phyloP scores from a whole-genome alignment of 768 basidiomycete species.

The Phanerochaete sordida region DNA sequence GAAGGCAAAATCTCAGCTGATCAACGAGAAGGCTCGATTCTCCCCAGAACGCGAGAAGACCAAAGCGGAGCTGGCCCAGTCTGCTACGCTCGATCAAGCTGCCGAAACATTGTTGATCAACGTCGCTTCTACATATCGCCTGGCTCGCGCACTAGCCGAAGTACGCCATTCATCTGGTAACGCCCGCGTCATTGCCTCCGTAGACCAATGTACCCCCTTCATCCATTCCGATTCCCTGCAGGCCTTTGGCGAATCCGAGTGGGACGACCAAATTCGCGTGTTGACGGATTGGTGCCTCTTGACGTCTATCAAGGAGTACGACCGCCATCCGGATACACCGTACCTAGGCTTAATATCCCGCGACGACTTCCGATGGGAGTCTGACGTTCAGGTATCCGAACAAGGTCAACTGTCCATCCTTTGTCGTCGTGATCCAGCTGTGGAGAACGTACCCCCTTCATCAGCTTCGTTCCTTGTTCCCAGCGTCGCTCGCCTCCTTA shows the following conservation, averaged over 20 bases:
- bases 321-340: background rate
- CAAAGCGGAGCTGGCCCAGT: background rate
- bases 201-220: background rate
- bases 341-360: no score
- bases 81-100: background rate
- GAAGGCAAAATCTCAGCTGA: background rate
- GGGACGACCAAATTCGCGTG: background rate
- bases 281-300: constrained; percentile 1
- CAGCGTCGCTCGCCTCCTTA: no score
- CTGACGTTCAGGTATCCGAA: background rate
- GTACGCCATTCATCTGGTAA: background rate
- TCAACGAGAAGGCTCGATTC: background rate
- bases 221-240: background rate
- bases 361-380: no score
- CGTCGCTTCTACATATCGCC: background rate
- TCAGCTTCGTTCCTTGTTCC: no score
- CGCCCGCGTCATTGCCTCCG: background rate
- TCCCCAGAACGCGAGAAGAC: no score
- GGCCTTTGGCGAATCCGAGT: background rate
- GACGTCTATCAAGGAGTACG: background rate
- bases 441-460: no score
- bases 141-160: background rate
- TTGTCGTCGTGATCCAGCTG: no score
- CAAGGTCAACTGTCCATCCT: background rate
- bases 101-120: background rate